Evolutionary conservation across 768 basidiomycete genomes (phyloP), one percentile per base, ranked within the genome.

Genomic region (Trametes cubensis): DNA sequence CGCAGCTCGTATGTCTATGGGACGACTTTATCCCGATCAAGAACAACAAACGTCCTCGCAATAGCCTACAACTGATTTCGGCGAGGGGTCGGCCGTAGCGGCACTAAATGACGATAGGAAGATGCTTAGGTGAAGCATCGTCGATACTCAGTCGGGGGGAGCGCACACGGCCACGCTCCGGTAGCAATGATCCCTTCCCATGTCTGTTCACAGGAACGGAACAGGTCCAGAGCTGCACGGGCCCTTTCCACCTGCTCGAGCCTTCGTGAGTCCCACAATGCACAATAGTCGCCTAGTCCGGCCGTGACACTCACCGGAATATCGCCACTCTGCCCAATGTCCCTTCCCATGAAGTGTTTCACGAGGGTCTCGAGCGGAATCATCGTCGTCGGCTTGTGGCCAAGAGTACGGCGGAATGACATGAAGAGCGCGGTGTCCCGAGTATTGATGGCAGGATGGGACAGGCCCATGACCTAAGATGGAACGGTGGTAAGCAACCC

Each of bases 371-470:
- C 59, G 41, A 85, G 72, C 17, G 76, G 74, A 21, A 83, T 66
- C 15, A 76, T 67, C 13, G 51, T 52, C 47, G 65, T 67, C n/a
- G 70, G 66, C 53, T 72, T 71, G 58, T 69, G 77, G 55, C 75
- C 71, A 4, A 82, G 73, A 41, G 73, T 77, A 62, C 77, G 78
- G 17, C 80, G 77, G 48, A 85, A 74, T 11, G 84, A 82, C 42
- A 79, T 72, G 71, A 80, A 86, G 23, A 83, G 71, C 4, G 82
- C 83, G 14, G 82, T 74, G 62, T 85, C 84, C n/a, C 84, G 78
- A 2, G 83, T 85, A 62, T 81, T 67, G 44, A 83, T 71, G 10
- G 82, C 76, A 10, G 82, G 79, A 67, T 85, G 84, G 23, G 77
- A 76, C 41, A 85, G 69, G 15, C 79, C 81, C 67, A 85, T 68